A percentile compares a stretch with the other conserved stretches of the same genome.
phyloP scores from a whole-genome alignment of 495 filamentous ascomycete species.

The Wilcoxina mikolae region DNA sequence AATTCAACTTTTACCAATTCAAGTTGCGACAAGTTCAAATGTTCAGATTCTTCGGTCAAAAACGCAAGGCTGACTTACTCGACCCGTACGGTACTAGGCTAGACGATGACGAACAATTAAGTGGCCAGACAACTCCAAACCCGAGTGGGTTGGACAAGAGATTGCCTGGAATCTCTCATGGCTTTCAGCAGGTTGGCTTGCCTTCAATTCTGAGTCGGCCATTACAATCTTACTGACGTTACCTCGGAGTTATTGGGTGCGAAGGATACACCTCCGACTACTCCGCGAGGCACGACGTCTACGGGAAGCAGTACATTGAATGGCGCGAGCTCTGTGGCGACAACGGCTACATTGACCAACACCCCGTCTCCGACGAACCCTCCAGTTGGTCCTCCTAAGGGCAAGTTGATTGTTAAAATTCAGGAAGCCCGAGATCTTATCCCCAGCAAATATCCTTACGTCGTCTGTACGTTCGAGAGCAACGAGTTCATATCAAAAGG shows the following conservation, averaged over 20 bases:
- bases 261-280: slow-evolving; percentile 28
- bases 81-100: neutral
- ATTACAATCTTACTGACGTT: slow-evolving; percentile 9
- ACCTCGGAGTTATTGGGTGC: slow-evolving; percentile 14
- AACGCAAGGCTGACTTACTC: slow-evolving; percentile 17
- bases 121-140: slow-evolving; percentile 28
- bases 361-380: slow-evolving; percentile 24
- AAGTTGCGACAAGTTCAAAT: slow-evolving; percentile 15
- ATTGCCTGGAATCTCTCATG: slow-evolving; percentile 26
- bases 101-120: slow-evolving; percentile 17
- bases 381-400: slow-evolving; percentile 61
- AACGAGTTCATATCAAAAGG: slow-evolving; percentile 89
- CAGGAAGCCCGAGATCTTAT: slow-evolving; percentile 66
- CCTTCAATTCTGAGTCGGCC: neutral
- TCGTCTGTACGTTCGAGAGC: slow-evolving; percentile 91
- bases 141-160: slow-evolving; percentile 27
- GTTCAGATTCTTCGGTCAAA: slow-evolving; percentile 17
- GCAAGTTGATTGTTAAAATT: slow-evolving; percentile 80
- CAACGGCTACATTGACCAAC: slow-evolving; percentile 9
- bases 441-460: slow-evolving; percentile 76
- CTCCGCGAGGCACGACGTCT: slow-evolving; percentile 26
- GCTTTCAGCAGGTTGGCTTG: slow-evolving; percentile 28
- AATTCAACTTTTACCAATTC: slow-evolving; percentile 10
- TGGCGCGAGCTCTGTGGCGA: slow-evolving; percentile 11
- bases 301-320: slow-evolving; percentile 22